Evolutionary conservation across 1,284 basidiomycete genomes (phyloP), one percentile per base, ranked within the genome.

Genomic region (Volvariella volvacea): DNA sequence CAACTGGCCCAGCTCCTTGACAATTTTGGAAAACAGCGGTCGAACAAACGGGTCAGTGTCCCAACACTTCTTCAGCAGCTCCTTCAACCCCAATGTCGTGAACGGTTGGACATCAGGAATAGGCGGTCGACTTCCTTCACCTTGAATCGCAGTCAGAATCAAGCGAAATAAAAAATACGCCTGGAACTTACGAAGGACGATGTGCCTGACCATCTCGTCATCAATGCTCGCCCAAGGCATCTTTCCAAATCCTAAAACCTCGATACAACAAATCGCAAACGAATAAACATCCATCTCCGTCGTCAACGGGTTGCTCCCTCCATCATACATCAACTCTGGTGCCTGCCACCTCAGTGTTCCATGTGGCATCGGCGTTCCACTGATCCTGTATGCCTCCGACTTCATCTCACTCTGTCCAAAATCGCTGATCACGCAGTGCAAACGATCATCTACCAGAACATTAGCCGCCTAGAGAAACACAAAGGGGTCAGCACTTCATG

Each of bases 381-480:
- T 84, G 3, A 83, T 60, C 21, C 76, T 70, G 53, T 71, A 78
- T 2, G 73, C 79, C 55, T 88, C 84, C 19, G 69, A 74, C 65
- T 80, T 85, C 71, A 90, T 79, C 60, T 85, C 80, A 52, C 76
- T 83, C 59, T 89, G 81, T 0, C 85, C 86, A 58, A 90, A 90
- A 56, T 89, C 86, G 10, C 82, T 77, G 44, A 90, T 78, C 31
- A 88, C 68, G 49, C 84, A 88, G 41, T 69, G 74, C 8, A 73
- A 66, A 2, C 69, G 62, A 52, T 86, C 80, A 52, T 82, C 76
- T 8, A 90, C 77, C 2, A 91, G 71, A 4, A 90, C 74, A 58
- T 90, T 90, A 2, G 80, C 68, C 6, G 75, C 84, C 80, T 88
- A 49, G 22, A 12, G 12, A 6, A 12, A 30, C 21, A 32, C 31